These are phyloP conservation scores for Scheffersomyces cryptocercus DNA, from an alignment of 1,139 yeast species.

Conservation along the genomic window DNA sequence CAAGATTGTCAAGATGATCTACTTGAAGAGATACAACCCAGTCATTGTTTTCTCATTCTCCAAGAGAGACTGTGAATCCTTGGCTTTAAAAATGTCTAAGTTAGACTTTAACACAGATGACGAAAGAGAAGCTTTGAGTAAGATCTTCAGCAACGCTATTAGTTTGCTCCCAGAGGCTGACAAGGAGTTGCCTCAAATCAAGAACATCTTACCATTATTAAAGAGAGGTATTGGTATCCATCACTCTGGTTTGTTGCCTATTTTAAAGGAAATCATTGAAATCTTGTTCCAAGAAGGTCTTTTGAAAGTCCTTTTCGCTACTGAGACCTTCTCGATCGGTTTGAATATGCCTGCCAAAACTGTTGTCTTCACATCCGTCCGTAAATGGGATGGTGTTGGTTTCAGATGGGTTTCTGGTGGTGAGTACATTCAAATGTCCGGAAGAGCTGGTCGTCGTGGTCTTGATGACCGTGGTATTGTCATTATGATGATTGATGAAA, in stretches of 20 bases:
- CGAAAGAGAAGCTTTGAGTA: constrained; percentile 85
- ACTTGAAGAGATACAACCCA: constrained; percentile 93
- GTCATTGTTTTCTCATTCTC: constrained; percentile 97
- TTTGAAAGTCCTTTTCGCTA: constrained; percentile 90
- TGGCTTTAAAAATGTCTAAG: constrained; percentile 93
- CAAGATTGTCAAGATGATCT: constrained; percentile 96
- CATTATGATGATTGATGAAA: constrained; percentile 98
- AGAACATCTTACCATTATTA: constrained; percentile 81
- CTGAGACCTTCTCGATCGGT: constrained; percentile 98
- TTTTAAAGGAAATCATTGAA: constrained; percentile 94
- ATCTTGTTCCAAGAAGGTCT: constrained; percentile 96
- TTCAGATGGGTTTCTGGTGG: constrained; percentile 99
- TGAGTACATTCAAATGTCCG: constrained; percentile 99
- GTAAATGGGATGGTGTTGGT: constrained; percentile 97
- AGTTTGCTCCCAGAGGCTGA: constrained; percentile 85
- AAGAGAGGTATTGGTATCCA: constrained; percentile 98
- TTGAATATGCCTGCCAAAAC: constrained; percentile 98
- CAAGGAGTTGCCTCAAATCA: constrained; percentile 90
- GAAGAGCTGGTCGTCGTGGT: constrained; percentile 99
- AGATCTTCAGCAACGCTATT: constrained; percentile 88
- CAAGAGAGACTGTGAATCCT: constrained; percentile 92
- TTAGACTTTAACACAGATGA: constrained; percentile 90
- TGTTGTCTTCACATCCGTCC: constrained; percentile 94
- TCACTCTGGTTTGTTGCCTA: constrained; percentile 95
- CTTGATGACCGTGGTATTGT: constrained; percentile 98